Base-by-base conservation (phyloP, 1,284 basidiomycete species). In the Puccinia coronata region DNA sequence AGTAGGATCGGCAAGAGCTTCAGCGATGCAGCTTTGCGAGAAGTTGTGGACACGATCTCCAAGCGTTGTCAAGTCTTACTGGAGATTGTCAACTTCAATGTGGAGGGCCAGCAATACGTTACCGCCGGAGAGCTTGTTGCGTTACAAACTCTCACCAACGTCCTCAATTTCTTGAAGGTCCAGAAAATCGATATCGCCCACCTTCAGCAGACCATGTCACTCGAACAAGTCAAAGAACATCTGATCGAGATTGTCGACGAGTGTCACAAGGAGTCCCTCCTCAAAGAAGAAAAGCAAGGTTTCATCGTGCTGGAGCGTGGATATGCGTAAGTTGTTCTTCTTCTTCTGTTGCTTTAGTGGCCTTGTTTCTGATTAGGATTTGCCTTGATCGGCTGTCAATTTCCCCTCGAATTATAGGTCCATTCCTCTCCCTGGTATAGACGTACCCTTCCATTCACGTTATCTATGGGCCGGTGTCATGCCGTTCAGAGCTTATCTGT, bases 391-490 rank as follows among this genome's bases (percentile, higher is more conserved):
- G 11, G 31, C 31, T 39, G 12, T 72, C 0, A 43, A 31, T 51
- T 18, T 34, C 18, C 20, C 14, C 11, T n/a, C 63, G 1, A 25
- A 12, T 2, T 39, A 4, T 67, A 83, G 83, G 39, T 84, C 95
- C 12, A 97, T 98, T 83, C 95, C 96, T 78, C 90, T 98, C 16
- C 94, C 96, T 49, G 96, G 96, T 84, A 98, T 99, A 85, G 96
- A 99, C 85, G 96, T 99, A 16, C 96, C 97, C 16, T 99, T 99
- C 93, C 96, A 99, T 87, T 96, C 96, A 12, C 92, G 94, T 84
- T 98, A 98, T 88, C 90, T 99, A 67, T 96, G 96, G 97, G 95
- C 95, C 43, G 97, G 96, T 86, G 97, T 99, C 72, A 91, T 98
- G 91, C 95, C 94, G 4, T 96, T 96, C 92, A 91, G 94, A 83